phyloP scores from a whole-genome alignment of 495 filamentous ascomycete genomes.

The Neurospora hispaniola region DNA sequence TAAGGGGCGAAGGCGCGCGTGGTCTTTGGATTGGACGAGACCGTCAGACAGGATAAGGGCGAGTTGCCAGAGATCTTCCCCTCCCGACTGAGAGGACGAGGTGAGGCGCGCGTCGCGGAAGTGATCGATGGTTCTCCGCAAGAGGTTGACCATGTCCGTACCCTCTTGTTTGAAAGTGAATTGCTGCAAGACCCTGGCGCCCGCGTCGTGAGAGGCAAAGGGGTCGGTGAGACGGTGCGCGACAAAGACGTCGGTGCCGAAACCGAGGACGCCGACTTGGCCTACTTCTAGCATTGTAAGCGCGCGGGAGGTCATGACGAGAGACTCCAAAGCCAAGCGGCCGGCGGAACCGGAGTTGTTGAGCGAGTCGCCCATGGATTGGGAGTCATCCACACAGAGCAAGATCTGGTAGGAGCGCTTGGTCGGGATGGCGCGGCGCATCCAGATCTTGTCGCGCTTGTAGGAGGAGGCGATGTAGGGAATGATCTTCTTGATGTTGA shows the following conservation, averaged over 20 bases:
- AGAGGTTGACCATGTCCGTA: conserved; percentile 73
- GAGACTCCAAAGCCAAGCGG: conserved; percentile 74
- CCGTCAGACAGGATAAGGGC: conserved; percentile 89
- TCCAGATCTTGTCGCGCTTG: conserved; percentile 99
- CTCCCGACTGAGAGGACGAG: conserved; percentile 29
- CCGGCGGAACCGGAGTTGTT: conserved; percentile 47
- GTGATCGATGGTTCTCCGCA: conserved; percentile 63
- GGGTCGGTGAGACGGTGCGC: conserved; percentile 75
- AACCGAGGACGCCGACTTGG: conserved; percentile 78
- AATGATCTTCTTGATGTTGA: conserved; percentile 98
- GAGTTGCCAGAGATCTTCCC: conserved; percentile 89
- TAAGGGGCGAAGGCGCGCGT: conserved; percentile 69
- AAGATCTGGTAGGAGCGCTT: conserved; percentile 95
- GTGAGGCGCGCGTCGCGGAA: conserved; percentile 63
- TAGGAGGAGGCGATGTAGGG: conserved; percentile 95
- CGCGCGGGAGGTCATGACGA: conserved; percentile 76
- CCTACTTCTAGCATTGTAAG: conserved; percentile 89
- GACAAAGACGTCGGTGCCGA: conserved; percentile 75
- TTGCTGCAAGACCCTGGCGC: conserved; percentile 66
- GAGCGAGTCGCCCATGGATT: conserved; percentile 59
- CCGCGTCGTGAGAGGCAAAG: conserved; percentile 72
- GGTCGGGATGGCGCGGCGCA: conserved; percentile 79
- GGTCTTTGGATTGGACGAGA: conserved; percentile 65
- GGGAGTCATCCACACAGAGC: conserved; percentile 92
- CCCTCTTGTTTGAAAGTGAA: conserved; percentile 78